Conservation (phyloP, 2,329 filamentous ascomycete genomes). For the Chaetomium globosum region DNA sequence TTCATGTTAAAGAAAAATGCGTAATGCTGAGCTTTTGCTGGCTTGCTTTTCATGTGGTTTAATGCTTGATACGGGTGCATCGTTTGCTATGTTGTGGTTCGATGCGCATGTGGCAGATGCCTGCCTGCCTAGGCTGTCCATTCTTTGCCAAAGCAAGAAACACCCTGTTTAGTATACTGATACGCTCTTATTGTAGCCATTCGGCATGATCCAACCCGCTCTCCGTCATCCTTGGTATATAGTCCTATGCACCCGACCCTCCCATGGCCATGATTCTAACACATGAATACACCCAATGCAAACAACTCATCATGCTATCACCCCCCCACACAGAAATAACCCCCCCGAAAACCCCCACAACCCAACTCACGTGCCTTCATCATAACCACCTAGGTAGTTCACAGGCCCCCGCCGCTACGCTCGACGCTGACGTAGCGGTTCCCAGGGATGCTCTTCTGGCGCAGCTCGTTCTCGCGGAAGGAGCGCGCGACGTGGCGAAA, state of each 20-base stretch:
- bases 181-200: not conserved
- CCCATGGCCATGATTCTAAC: not conserved
- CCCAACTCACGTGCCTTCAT: not conserved
- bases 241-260: not conserved
- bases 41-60: not conserved
- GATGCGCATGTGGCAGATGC: not conserved
- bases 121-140: not conserved
- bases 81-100: not conserved
- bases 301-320: not conserved
- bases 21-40: not conserved
- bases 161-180: not conserved
- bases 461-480: slow-evolving; percentile 48
- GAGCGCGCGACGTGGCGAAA: slow-evolving; percentile 45
- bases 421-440: slow-evolving; percentile 56
- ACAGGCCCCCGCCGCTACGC: slow-evolving; percentile 54
- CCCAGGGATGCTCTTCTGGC: slow-evolving; percentile 44
- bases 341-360: not conserved
- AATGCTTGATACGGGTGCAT: not conserved
- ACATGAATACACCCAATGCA: not conserved
- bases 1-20: not conserved
- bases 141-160: not conserved
- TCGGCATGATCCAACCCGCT: not conserved
- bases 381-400: not conserved
- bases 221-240: not conserved
- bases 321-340: no score